Evolutionary conservation across 2,329 filamentous ascomycete species (phyloP).

Genomic region (Sphaerulina vaccinii): DNA sequence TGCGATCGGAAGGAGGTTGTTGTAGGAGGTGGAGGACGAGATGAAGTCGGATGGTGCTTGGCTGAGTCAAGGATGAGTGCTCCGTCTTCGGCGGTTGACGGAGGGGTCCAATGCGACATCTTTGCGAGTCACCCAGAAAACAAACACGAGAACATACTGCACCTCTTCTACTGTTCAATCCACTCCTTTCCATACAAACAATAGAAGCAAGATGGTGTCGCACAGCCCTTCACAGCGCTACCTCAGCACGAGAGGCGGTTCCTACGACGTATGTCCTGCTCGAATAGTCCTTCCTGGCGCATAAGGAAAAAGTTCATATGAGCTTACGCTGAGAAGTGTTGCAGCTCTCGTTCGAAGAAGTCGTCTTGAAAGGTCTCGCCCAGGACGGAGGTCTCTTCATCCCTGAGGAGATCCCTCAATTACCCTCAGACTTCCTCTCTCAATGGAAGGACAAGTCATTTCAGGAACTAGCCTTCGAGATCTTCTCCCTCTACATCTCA

Average conservation of each 20-base stretch:
- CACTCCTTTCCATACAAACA: no score
- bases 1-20: no score
- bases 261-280: slow-evolving; percentile 55
- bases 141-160: no score
- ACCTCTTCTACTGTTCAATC: no score
- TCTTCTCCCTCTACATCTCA: slow-evolving; percentile 87
- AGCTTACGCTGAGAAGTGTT: slow-evolving; percentile 34
- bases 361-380: slow-evolving; percentile 84
- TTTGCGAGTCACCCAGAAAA: no score
- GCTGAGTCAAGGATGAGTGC: no score
- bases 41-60: no score
- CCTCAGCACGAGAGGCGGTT: slow-evolving; percentile 62
- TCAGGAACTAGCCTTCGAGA: slow-evolving; percentile 75
- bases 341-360: slow-evolving; percentile 85
- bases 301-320: slow-evolving; percentile 15
- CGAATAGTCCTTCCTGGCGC: slow-evolving; percentile 6
- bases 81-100: no score
- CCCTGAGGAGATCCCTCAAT: slow-evolving; percentile 72
- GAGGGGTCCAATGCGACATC: no score
- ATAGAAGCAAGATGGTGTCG: slow-evolving; percentile 29
- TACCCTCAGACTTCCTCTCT: slow-evolving; percentile 63
- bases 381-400: slow-evolving; percentile 86
- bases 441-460: slow-evolving; percentile 77
- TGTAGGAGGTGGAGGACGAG: no score
- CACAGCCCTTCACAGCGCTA: slow-evolving; percentile 60